These are phyloP conservation scores for Wickerhamiella cacticola DNA, from an alignment of 805 yeast species.

Conservation along the genomic window DNA sequence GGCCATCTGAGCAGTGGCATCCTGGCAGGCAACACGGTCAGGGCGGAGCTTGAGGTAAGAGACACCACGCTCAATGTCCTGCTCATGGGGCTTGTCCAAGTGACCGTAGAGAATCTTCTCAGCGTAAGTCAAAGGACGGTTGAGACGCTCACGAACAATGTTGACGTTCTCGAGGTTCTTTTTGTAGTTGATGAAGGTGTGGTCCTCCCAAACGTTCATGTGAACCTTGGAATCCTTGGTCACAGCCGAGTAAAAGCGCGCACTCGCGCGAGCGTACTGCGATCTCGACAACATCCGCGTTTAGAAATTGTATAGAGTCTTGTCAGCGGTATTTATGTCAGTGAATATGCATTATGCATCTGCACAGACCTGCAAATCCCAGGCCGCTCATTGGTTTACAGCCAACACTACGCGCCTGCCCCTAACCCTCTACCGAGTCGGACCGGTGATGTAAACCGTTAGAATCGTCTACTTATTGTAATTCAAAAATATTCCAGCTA, in stretches of 20 bases:
- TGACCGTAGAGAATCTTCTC: slow-evolving; percentile 94
- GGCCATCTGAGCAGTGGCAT: slow-evolving; percentile 98
- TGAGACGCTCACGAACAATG: slow-evolving; percentile 68
- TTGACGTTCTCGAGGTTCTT: slow-evolving; percentile 77
- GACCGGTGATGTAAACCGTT: slow-evolving; percentile 3
- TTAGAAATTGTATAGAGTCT: background rate
- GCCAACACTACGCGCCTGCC: background rate
- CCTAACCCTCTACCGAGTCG: slow-evolving; percentile 15
- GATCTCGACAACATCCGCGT: slow-evolving; percentile 15
- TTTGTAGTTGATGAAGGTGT: slow-evolving; percentile 84
- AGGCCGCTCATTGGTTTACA: slow-evolving; percentile 5
- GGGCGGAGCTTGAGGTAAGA: slow-evolving; percentile 91
- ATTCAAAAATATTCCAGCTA: background rate
- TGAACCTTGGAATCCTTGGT: slow-evolving; percentile 61
- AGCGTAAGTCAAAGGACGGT: slow-evolving; percentile 86
- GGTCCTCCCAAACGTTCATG: slow-evolving; percentile 50
- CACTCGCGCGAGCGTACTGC: slow-evolving; percentile 14
- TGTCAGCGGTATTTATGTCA: slow-evolving; percentile 13
- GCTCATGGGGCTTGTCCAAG: slow-evolving; percentile 82
- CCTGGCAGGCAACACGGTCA: slow-evolving; percentile 97
- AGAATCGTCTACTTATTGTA: background rate
- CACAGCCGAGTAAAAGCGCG: slow-evolving; percentile 26
- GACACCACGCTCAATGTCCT: slow-evolving; percentile 74
- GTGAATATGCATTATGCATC: slow-evolving; percentile 10
- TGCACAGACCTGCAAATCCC: slow-evolving; percentile 11